phyloP scores from a whole-genome alignment of 108 stramenopile species.

The Pseudonitzschia multistriata region DNA sequence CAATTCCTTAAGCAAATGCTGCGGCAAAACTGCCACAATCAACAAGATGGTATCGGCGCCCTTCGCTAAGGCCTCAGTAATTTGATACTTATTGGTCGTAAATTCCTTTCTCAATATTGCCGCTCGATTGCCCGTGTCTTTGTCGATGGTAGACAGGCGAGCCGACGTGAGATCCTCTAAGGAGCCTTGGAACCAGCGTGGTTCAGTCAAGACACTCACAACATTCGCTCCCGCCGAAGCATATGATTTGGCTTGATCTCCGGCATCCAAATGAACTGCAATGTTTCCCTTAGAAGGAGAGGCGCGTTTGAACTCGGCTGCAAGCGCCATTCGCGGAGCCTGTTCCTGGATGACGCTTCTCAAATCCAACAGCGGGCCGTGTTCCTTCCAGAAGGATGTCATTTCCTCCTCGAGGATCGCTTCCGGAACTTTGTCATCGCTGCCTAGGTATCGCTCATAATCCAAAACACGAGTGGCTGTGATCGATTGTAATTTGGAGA shows the following conservation, averaged over 20 bases:
- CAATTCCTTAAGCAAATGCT: constrained; percentile 63
- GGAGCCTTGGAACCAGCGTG: constrained; percentile 91
- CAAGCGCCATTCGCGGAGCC: constrained; percentile 83
- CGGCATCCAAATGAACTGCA: constrained; percentile 57
- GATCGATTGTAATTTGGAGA: constrained; percentile 81
- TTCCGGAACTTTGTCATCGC: not conserved
- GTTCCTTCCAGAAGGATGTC: constrained; percentile 39
- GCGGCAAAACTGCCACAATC: constrained; percentile 88
- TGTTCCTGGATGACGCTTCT: constrained; percentile 52
- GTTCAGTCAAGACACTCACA: constrained; percentile 95
- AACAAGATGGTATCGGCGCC: constrained; percentile 96
- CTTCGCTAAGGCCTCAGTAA: constrained; percentile 90
- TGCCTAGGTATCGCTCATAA: constrained; percentile 35
- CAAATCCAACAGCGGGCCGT: constrained; percentile 70
- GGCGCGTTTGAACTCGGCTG: constrained; percentile 99
- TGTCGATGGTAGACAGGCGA: constrained; percentile 47
- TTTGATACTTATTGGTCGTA: constrained; percentile 80
- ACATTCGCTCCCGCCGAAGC: constrained; percentile 86
- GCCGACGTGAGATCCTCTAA: constrained; percentile 78
- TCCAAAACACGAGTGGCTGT: constrained; percentile 79
- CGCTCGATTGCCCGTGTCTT: constrained; percentile 46
- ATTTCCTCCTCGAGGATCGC: constrained; percentile 37
- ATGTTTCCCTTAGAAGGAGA: constrained; percentile 95
- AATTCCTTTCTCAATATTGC: constrained; percentile 96
- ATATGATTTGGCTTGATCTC: constrained; percentile 84